These are phyloP conservation scores for Hygrophila difformis DNA, from an alignment of 257 asterid species.

Conservation along the genomic window DNA sequence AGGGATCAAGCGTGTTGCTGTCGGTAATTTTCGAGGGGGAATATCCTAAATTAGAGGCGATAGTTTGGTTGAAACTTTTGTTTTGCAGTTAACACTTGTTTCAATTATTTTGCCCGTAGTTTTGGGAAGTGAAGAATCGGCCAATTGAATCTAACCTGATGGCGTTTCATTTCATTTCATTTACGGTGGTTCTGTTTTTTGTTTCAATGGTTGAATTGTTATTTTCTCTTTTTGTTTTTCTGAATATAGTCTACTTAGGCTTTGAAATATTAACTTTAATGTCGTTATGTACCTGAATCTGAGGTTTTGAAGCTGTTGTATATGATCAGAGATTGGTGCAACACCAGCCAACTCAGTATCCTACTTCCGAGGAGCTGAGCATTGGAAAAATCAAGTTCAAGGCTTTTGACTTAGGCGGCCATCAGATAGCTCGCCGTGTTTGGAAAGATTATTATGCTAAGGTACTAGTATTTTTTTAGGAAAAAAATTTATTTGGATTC, in stretches of 20 bases:
- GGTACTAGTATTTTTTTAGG: constrained; percentile 22
- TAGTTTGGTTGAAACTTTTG: not conserved
- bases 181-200: no score
- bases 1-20: not conserved
- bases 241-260: no score
- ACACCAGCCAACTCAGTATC: constrained; percentile 88
- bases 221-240: not conserved
- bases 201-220: not conserved
- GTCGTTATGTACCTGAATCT: not conserved
- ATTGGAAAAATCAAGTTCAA: constrained; percentile 86
- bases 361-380: constrained; percentile 85
- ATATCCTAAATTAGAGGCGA: not conserved
- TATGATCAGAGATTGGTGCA: constrained; percentile 74
- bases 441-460: constrained; percentile 93
- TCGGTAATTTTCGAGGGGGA: not conserved
- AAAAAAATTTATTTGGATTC: no score
- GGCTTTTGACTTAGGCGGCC: constrained; percentile 93
- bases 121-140: no score
- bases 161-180: no score
- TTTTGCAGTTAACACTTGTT: no score
- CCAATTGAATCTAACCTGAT: no score
- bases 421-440: constrained; percentile 87
- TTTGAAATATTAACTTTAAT: not conserved
- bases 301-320: constrained; percentile 5
- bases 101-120: not conserved